Evolutionary conservation across 805 yeast species (phyloP).

Genomic region (Cyberlindnera bimundalis): DNA sequence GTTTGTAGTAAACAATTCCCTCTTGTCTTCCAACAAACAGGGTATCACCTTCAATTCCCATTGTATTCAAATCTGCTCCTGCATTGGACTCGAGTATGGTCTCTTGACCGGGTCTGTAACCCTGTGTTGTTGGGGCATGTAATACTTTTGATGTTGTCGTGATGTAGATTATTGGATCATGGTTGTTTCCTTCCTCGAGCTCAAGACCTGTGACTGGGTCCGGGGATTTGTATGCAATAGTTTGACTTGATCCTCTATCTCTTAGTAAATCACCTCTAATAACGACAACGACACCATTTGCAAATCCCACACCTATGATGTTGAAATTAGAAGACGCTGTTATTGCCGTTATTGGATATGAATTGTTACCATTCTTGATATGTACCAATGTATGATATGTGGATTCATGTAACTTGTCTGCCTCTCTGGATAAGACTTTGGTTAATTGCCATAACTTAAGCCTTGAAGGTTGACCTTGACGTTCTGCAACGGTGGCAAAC

Average conservation of each 20-base stretch:
- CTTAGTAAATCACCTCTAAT: slow-evolving; percentile 84
- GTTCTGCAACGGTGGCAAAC: slow-evolving; percentile 71
- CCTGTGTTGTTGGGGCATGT: slow-evolving; percentile 72
- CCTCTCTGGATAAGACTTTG: slow-evolving; percentile 36
- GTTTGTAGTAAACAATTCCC: slow-evolving; percentile 61
- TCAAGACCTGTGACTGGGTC: slow-evolving; percentile 82
- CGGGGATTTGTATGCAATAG: slow-evolving; percentile 62
- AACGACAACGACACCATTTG: slow-evolving; percentile 78
- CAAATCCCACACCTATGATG: slow-evolving; percentile 71
- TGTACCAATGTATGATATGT: slow-evolving; percentile 58
- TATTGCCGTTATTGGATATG: slow-evolving; percentile 73
- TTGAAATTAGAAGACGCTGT: slow-evolving; percentile 52
- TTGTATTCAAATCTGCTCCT: slow-evolving; percentile 46
- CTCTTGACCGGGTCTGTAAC: slow-evolving; percentile 66
- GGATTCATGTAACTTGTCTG: slow-evolving; percentile 32
- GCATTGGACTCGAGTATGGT: slow-evolving; percentile 38
- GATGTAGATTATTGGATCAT: slow-evolving; percentile 57
- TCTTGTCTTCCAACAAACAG: slow-evolving; percentile 64
- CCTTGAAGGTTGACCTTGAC: slow-evolving; percentile 63
- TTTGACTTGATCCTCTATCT: slow-evolving; percentile 88
- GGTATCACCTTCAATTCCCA: slow-evolving; percentile 40
- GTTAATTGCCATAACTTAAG: slow-evolving; percentile 73
- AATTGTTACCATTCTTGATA: slow-evolving; percentile 68
- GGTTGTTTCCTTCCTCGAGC: slow-evolving; percentile 41
- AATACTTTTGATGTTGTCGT: slow-evolving; percentile 72